phyloP scores from a whole-genome alignment of 768 basidiomycete genomes.

The Plicaturopsis crispa region DNA sequence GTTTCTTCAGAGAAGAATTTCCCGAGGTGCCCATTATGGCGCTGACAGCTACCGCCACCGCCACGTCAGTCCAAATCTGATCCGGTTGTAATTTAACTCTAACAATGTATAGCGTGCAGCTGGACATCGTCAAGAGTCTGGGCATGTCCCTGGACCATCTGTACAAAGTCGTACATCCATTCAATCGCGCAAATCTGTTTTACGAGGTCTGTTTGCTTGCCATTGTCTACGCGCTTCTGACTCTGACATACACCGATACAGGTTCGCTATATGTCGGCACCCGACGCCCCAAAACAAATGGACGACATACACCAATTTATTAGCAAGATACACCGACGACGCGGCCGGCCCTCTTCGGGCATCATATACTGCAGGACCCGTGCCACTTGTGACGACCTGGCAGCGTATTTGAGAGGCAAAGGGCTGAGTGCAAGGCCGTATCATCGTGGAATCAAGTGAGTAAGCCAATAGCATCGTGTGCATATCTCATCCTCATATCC shows the following conservation, averaged over 20 bases:
- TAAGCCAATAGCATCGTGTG: neutral
- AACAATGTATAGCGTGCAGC: conserved; percentile 47
- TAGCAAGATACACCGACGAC: conserved; percentile 47
- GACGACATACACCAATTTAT: conserved; percentile 63
- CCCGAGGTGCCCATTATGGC: conserved; percentile 79
- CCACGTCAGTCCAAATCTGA: conserved; percentile 33
- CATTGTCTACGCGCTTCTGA: too few species aligned
- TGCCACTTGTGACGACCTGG: conserved; percentile 59
- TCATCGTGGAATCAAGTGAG: conserved; percentile 62
- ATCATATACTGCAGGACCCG: conserved; percentile 75
- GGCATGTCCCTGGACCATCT: conserved; percentile 49
- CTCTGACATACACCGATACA: too few species aligned
- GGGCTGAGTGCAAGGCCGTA: conserved; percentile 67
- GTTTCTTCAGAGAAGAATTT: conserved; percentile 60
- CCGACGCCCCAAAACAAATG: too few species aligned
- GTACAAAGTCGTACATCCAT: conserved; percentile 65
- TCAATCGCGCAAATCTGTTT: conserved; percentile 73
- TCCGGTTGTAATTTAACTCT: conserved; percentile 3
- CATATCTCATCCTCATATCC: neutral
- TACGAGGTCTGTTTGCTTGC: conserved; percentile 51
- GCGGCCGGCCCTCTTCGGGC: conserved; percentile 55
- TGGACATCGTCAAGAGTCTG: conserved; percentile 64
- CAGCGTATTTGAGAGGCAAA: conserved; percentile 53
- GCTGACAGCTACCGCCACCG: conserved; percentile 76
- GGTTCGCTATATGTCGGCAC: too few species aligned